These are phyloP conservation scores for Elongisporangium senticosum DNA, from an alignment of 352 stramenopile species.

Conservation along the genomic window DNA sequence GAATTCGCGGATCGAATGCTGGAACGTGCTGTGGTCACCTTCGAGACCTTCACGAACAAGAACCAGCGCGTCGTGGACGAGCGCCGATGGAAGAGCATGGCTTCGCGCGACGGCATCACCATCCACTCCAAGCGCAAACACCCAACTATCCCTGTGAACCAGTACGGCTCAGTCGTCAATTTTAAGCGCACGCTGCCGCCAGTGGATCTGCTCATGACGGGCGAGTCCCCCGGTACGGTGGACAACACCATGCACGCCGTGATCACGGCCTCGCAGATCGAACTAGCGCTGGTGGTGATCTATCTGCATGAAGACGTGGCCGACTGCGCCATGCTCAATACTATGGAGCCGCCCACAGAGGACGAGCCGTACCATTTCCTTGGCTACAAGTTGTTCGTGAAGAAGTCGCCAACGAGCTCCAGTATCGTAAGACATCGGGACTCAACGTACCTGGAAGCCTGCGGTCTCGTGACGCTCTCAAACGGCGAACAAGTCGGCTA, in stretches of 20 bases:
- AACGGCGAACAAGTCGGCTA: slow-evolving; percentile 15
- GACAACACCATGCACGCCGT: slow-evolving; percentile 48
- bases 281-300: slow-evolving; percentile 41
- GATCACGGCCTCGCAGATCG: slow-evolving; percentile 35
- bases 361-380: slow-evolving; percentile 36
- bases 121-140: slow-evolving; percentile 36
- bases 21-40: slow-evolving; percentile 29
- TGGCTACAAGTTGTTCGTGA: not conserved
- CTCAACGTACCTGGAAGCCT: slow-evolving; percentile 15
- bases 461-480: slow-evolving; percentile 4
- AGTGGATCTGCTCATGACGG: slow-evolving; percentile 33
- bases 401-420: not conserved
- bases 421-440: slow-evolving; percentile 7
- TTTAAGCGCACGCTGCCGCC: slow-evolving; percentile 16
- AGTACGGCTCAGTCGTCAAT: slow-evolving; percentile 8
- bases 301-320: slow-evolving; percentile 52
- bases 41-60: slow-evolving; percentile 24
- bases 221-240: slow-evolving; percentile 33
- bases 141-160: slow-evolving; percentile 13
- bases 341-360: slow-evolving; percentile 36
- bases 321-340: slow-evolving; percentile 48
- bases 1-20: slow-evolving; percentile 29
- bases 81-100: slow-evolving; percentile 31
- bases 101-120: slow-evolving; percentile 31
- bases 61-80: slow-evolving; percentile 24